Evolutionary conservation across 2,329 filamentous ascomycete species (phyloP), one percentile per base, ranked within the genome.

Genomic region (Pseudogymnoascus sp.): DNA sequence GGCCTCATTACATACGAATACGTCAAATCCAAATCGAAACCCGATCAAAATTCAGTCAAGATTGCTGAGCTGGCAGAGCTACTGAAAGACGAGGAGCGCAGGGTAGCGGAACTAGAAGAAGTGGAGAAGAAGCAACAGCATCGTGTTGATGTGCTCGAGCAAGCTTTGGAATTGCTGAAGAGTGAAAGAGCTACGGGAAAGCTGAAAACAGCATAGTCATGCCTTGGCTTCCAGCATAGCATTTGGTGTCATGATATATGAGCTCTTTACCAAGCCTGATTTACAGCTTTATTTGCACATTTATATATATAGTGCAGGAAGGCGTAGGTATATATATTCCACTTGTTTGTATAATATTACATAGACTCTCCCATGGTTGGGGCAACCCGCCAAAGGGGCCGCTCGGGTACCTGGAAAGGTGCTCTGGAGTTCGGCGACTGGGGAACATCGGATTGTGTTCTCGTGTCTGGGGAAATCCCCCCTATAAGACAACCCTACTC

Each of bases 1-100:
- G 79, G 74, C 19, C 72, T 88, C 60, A 80, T 88, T 63, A 74
- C 87, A 36, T 88, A 84, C 72, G 85, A 88, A 74, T 86, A 83
- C 67, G 82, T 83, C 72, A 82, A 79, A 68, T 76, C 82, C 7
- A 78, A 80, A n/a, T 76, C 79, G 68, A 88, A 87, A 72, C 84
- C 85, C 8, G 85, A 88, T 68, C 67, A 76, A 62, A 85, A 83
- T 69, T 75, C 78, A 47, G 80, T 84, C 69, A 80, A 75, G 66
- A 79, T 86, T 63, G 77, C 80, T 26, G 80, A 80, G 64, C 76
- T 87, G 26, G 75, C 78, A 36, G 80, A 83, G 26, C 79, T 82
- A 65, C 74, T 86, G 38, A 77, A 77, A 68, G 74, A 71, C 69
- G 77, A 76, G 64, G 82, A 83, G 64, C 77, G 79, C 65, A 82